phyloP scores from a whole-genome alignment of 2,329 filamentous ascomycete species.

The Cercospora zeae-maydis region DNA sequence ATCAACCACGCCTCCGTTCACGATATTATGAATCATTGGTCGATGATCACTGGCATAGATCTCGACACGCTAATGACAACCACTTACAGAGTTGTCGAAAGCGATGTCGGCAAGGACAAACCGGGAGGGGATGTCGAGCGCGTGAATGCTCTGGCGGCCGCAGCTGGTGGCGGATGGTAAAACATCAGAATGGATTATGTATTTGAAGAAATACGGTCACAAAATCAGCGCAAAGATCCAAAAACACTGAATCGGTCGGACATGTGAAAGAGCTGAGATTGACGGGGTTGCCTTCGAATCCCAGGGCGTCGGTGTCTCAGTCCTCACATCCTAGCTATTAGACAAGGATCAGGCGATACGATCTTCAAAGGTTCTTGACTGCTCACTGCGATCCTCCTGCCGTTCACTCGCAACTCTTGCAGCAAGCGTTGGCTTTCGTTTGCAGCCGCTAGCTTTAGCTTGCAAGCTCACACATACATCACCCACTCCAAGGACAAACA shows the following conservation, averaged over 20 bases:
- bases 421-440: not conserved
- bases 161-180: conserved; percentile 90
- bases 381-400: not conserved
- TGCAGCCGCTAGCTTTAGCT: too few species aligned
- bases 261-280: conserved; percentile 1
- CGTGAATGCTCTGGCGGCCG: conserved; percentile 83
- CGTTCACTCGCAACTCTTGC: not conserved
- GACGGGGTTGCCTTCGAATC: not conserved
- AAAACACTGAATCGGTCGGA: not conserved
- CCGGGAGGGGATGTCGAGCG: conserved; percentile 68
- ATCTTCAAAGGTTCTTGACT: not conserved
- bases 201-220: not conserved
- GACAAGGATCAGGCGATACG: not conserved
- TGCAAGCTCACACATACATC: not conserved
- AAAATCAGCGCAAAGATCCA: not conserved
- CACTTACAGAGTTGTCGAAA: conserved; percentile 86
- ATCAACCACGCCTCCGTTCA: conserved; percentile 65
- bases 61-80: conserved; percentile 74
- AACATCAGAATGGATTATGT: not conserved
- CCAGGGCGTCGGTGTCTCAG: not conserved
- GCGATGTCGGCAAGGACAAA: conserved; percentile 81
- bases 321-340: not conserved
- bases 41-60: conserved; percentile 64
- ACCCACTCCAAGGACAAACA: not conserved
- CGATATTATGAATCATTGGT: conserved; percentile 73